Base-by-base conservation (phyloP, 192 early-diverging fungal species). In the Entomortierella beljakovae region DNA sequence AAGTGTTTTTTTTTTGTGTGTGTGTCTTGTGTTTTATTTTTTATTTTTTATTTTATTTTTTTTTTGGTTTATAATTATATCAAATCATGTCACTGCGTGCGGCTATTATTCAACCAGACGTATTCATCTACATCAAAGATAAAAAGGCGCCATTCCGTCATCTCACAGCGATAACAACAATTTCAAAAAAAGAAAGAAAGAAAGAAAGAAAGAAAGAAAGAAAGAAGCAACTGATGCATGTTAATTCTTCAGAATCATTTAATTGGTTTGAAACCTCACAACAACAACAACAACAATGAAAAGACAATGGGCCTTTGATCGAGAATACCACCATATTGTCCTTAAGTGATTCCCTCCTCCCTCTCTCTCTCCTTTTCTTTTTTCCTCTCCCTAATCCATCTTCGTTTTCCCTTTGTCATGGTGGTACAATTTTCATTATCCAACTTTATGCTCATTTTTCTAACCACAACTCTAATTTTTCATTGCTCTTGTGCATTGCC, bases 401-500 rank as follows among this genome's bases (percentile, higher is more conserved):
- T n/a, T 22, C 6, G 6, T 22, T 22, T n/a, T 52, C 50, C 8
- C n/a, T 8, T 52, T n/a, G 10, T 32, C 0, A 33, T 32, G 55
- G 55, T 57, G 26, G 55, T 33, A 57, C 55, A 57, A 57, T 53
- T 25, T 43, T 15, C n/a, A n/a, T n/a, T n/a, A n/a, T 9, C 42
- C 9, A 43, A 43, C 10, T 22, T 11, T 32, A 26, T 32, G 7
- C 10, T 57, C 7, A 26, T n/a, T 57, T 33, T 33, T 57, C 31
- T 57, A 32, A 57, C 55, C 22, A n/a, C 31, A 28, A 15, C 31
- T n/a, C 34, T 28, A 32, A 9, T 9, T n/a, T 57, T 32, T 57
- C 34, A 6, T 32, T 28, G 5, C n/a, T 40, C 18, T 59, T 18
- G 13, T 59, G 89, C 80, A 94, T 93, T 69, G 90, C 92, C 18